Evolutionary conservation across 2,329 filamentous ascomycete genomes (phyloP).

Genomic region (Hypoxylon sp.): DNA sequence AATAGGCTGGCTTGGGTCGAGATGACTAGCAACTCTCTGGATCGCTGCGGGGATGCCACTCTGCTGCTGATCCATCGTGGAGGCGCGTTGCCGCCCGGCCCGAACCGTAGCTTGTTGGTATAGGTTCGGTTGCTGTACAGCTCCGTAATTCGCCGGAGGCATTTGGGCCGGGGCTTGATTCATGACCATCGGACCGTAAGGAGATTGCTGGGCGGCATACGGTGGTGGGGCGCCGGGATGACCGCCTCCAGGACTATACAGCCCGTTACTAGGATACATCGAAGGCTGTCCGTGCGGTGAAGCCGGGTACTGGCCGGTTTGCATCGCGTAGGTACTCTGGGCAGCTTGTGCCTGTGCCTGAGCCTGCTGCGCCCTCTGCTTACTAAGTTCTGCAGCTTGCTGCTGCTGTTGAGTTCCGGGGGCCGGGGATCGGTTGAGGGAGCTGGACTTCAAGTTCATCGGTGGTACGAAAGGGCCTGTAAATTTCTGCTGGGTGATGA

Average conservation of each 20-base stretch:
- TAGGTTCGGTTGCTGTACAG: conserved; percentile 64
- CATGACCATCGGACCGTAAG: conserved; percentile 81
- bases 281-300: conserved; percentile 65
- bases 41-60: conserved; percentile 92
- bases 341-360: conserved; percentile 72
- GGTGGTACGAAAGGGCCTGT: conserved; percentile 96
- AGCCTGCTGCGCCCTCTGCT: conserved; percentile 83
- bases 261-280: conserved; percentile 84
- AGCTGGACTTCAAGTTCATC: conserved; percentile 93
- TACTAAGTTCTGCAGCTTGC: conserved; percentile 92
- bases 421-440: conserved; percentile 86
- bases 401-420: conserved; percentile 96
- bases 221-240: conserved; percentile 76
- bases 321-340: conserved; percentile 72
- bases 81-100: conserved; percentile 86
- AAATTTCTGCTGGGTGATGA: conserved; percentile 98
- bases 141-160: conserved; percentile 71
- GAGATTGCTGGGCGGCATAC: conserved; percentile 78
- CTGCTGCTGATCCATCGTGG: conserved; percentile 95
- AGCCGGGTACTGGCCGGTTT: conserved; percentile 61
- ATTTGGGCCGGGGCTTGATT: conserved; percentile 74
- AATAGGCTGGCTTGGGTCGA: conserved; percentile 95
- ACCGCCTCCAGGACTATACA: conserved; percentile 74
- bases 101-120: conserved; percentile 84
- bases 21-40: conserved; percentile 93